These are phyloP conservation scores for Amaranthus palmeri DNA, from an alignment of 148 eudicot genomes.

Conservation along the genomic window DNA sequence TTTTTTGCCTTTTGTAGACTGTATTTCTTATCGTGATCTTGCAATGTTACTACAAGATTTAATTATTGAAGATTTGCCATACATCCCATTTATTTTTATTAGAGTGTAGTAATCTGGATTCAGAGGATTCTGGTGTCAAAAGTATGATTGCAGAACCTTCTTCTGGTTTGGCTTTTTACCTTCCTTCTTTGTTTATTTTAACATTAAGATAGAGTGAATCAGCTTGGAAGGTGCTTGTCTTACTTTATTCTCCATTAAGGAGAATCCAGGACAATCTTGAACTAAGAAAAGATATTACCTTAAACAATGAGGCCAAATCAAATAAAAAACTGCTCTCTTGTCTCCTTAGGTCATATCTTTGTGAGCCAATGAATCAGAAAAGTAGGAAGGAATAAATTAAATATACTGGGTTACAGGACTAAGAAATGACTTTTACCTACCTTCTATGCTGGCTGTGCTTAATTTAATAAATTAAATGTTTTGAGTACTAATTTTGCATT, in stretches of 20 bases:
- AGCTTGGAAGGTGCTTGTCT: neutral
- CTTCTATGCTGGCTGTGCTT: constrained; percentile 8
- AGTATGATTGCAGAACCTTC: constrained; percentile 17
- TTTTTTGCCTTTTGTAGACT: neutral
- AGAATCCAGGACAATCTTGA: constrained; percentile 8
- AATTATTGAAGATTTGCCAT: neutral
- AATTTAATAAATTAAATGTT: constrained; percentile 1
- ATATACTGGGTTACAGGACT: constrained; percentile 5
- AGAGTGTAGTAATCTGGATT: neutral
- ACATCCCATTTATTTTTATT: neutral
- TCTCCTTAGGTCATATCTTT: constrained; percentile 2
- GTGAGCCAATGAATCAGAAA: neutral
- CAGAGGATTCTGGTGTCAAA: constrained; percentile 11
- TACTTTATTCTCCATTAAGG: constrained; percentile 8
- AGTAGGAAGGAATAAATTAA: constrained; percentile 3
- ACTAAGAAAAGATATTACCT: constrained; percentile 5
- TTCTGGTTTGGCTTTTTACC: constrained; percentile 5
- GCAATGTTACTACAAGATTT: neutral
- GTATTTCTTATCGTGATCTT: neutral
- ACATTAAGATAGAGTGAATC: constrained; percentile 2
- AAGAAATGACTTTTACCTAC: constrained; percentile 21
- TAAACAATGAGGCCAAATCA: constrained; percentile 7
- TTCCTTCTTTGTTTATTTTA: neutral
- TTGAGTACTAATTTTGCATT: neutral
- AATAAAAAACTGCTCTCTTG: neutral